These are phyloP conservation scores for Plasmodium inui DNA, from an alignment of 169 alveolate species.

Conservation along the genomic window DNA sequence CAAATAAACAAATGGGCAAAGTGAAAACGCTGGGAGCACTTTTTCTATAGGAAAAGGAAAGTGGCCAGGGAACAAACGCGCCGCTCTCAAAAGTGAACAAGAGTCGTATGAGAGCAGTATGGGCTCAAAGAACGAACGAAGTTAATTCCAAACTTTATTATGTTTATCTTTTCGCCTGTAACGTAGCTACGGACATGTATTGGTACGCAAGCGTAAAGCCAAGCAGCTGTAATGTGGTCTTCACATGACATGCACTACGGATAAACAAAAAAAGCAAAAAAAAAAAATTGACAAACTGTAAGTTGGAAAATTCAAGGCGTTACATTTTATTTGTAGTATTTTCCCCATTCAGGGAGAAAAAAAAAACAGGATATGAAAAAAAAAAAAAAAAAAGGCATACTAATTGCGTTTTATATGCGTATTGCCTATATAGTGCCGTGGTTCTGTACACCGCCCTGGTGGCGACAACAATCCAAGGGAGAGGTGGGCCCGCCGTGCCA, in stretches of 20 bases:
- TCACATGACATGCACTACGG: neutral
- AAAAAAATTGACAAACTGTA: neutral
- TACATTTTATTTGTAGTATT: neutral
- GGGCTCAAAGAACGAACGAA: neutral
- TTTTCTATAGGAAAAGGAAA: neutral
- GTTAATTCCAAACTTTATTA: neutral
- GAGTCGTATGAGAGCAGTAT: neutral
- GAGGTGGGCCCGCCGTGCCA: neutral
- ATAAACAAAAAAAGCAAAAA: neutral
- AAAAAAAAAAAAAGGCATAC: neutral
- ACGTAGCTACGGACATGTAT: neutral
- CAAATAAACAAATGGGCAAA: neutral
- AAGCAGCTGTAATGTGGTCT: neutral
- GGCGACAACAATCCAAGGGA: neutral
- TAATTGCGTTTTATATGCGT: neutral
- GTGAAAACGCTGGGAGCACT: neutral
- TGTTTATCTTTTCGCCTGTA: neutral
- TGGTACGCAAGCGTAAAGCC: neutral
- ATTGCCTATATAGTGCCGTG: neutral
- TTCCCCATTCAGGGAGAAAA: neutral
- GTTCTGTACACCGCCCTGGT: neutral
- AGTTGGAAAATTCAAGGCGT: neutral
- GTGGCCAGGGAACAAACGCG: neutral
- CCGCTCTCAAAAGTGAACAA: neutral
- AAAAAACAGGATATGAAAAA: neutral